phyloP scores from a whole-genome alignment of 129 eudicot species.

The Helichrysum umbraculigerum region DNA sequence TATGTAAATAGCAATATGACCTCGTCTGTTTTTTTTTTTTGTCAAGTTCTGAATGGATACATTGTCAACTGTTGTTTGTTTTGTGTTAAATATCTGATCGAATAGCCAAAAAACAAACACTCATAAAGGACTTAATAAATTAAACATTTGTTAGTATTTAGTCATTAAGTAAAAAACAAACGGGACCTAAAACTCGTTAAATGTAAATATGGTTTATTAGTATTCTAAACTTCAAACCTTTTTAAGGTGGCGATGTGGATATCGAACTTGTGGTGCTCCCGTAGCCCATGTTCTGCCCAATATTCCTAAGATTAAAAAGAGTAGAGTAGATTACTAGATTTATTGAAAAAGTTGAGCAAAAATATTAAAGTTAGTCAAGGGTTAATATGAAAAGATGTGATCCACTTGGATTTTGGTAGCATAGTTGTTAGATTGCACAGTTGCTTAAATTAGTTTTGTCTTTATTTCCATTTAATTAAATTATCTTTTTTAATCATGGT shows the following conservation, averaged over 20 bases:
- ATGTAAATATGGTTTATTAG: too few relatives aligned
- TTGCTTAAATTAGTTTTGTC: constrained; percentile 28
- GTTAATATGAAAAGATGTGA: constrained; percentile 42
- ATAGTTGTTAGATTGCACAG: constrained; percentile 35
- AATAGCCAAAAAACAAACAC: too few relatives aligned
- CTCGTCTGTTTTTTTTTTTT: too few relatives aligned
- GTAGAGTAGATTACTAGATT: constrained; percentile 36
- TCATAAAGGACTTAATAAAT: too few relatives aligned
- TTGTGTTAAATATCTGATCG: too few relatives aligned
- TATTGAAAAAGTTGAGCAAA: constrained; percentile 27
- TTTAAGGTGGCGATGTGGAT: constrained; percentile 23
- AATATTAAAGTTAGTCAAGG: constrained; percentile 40
- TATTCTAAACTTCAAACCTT: neutral
- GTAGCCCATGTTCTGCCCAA: constrained; percentile 43
- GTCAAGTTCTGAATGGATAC: too few relatives aligned
- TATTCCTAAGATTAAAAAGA: constrained; percentile 33
- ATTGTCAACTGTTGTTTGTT: too few relatives aligned
- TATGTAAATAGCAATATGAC: too few relatives aligned
- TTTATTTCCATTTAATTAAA: constrained; percentile 2
- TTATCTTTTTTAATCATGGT: neutral
- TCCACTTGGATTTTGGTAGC: constrained; percentile 43
- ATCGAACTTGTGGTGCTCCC: constrained; percentile 28
- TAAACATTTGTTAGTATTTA: too few relatives aligned
- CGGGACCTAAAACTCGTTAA: too few relatives aligned
- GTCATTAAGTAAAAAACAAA: too few relatives aligned